A percentile compares a stretch with the other conserved stretches of the same genome.
These are phyloP conservation scores for Trapa incisa DNA, from an alignment of 345 rosid species.

Conservation along the genomic window DNA sequence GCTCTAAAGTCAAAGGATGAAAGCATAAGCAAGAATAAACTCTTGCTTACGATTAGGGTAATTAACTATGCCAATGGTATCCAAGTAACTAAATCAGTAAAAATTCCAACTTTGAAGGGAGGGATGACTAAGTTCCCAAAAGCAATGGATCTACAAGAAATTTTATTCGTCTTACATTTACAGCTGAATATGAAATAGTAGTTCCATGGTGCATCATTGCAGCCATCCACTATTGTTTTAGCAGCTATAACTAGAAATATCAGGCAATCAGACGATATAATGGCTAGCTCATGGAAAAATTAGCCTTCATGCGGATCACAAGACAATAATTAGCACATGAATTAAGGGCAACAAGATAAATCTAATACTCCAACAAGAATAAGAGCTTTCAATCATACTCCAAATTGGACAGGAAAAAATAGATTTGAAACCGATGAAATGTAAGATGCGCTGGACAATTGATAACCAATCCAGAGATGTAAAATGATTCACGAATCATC, in stretches of 20 bases:
- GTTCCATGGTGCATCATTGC: neutral
- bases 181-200: neutral
- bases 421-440: neutral
- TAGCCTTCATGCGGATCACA: neutral
- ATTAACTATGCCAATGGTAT: neutral
- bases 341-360: neutral
- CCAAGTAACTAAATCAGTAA: neutral
- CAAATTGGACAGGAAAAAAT: neutral
- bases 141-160: neutral
- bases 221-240: neutral
- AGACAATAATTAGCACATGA: neutral
- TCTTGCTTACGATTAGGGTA: neutral
- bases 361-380: neutral
- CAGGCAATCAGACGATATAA: neutral
- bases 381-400: neutral
- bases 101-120: neutral
- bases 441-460: neutral
- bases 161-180: neutral
- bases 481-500: neutral
- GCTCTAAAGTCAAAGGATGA: neutral
- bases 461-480: neutral
- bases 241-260: neutral
- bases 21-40: neutral
- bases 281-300: neutral
- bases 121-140: neutral